Evolutionary conservation across 441 rosid species (phyloP).

Genomic region (Bruguiera hainesii): DNA sequence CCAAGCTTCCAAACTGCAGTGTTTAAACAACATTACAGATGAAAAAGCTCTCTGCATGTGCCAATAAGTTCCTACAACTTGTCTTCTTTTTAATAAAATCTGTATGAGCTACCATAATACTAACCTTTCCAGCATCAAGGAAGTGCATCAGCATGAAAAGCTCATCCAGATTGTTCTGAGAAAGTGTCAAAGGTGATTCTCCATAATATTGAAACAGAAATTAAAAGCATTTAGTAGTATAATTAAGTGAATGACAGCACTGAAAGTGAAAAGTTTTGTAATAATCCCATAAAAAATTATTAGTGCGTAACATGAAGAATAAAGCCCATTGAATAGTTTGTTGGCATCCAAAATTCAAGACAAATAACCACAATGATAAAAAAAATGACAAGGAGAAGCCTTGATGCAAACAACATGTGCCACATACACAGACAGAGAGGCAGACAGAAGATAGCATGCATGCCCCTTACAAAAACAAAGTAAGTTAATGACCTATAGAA

Average conservation of each 20-base stretch:
- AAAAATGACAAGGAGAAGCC: too few species aligned
- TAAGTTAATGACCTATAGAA: too few species aligned
- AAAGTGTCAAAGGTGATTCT: constrained; percentile 25
- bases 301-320: too few species aligned
- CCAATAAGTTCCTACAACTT: constrained; percentile 2
- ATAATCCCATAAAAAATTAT: background rate
- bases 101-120: constrained; percentile 20
- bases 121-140: constrained; percentile 99
- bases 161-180: constrained; percentile 99
- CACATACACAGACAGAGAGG: too few species aligned
- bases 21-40: constrained; percentile 23
- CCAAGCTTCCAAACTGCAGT: constrained; percentile 88
- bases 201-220: constrained; percentile 24
- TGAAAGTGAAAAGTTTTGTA: constrained; percentile 4
- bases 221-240: constrained; percentile 1
- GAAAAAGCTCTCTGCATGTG: constrained; percentile 11
- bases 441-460: too few species aligned
- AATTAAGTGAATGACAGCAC: background rate
- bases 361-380: too few species aligned
- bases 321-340: too few species aligned
- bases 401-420: too few species aligned
- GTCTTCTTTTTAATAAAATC: constrained; percentile 18
- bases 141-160: constrained; percentile 99
- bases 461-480: too few species aligned
- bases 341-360: too few species aligned